Percentiles rank a stretch among this genome's conserved stretches.
Conservation (phyloP, 768 basidiomycete genomes). For the Collybia nuda region DNA sequence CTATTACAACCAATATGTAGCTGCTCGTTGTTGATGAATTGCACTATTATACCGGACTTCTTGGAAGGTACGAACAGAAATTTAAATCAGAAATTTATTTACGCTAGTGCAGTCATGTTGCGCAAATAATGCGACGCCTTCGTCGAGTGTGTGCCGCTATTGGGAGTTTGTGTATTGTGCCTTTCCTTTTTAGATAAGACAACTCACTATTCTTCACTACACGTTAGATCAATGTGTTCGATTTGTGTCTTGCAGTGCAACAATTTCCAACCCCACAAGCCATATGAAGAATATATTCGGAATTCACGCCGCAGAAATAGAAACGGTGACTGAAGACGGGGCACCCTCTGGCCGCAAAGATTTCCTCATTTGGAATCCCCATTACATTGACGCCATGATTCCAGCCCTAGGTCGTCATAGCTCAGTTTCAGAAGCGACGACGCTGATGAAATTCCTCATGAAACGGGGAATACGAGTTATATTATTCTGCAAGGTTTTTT, state of each 20-base stretch:
- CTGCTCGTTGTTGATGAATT: conserved; percentile 83
- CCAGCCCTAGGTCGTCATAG: conserved; percentile 54
- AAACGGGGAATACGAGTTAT: conserved; percentile 78
- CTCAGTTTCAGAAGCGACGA: conserved; percentile 66
- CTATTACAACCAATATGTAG: conserved; percentile 23
- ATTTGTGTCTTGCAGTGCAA: conserved; percentile 89
- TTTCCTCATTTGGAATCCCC: conserved; percentile 76
- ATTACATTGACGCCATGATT: conserved; percentile 53
- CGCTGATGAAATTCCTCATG: conserved; percentile 80
- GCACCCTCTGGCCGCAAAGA: conserved; percentile 82
- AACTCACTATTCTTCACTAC: neutral
- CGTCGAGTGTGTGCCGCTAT: conserved; percentile 74
- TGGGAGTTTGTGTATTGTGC: conserved; percentile 56
- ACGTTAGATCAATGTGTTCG: conserved; percentile 48
- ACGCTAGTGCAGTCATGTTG: conserved; percentile 61
- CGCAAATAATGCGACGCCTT: conserved; percentile 74
- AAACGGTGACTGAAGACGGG: conserved; percentile 75
- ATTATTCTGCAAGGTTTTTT: conserved; percentile 78
- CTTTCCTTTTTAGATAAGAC: neutral
- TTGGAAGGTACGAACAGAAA: conserved; percentile 61
- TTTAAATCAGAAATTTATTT: neutral
- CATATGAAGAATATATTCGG: conserved; percentile 83
- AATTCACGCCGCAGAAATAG: conserved; percentile 56
- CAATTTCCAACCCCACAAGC: conserved; percentile 69
- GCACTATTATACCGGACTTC: conserved; percentile 80